Conservation (phyloP, 2,329 filamentous ascomycete genomes). For the Bipolaris victoriae region DNA sequence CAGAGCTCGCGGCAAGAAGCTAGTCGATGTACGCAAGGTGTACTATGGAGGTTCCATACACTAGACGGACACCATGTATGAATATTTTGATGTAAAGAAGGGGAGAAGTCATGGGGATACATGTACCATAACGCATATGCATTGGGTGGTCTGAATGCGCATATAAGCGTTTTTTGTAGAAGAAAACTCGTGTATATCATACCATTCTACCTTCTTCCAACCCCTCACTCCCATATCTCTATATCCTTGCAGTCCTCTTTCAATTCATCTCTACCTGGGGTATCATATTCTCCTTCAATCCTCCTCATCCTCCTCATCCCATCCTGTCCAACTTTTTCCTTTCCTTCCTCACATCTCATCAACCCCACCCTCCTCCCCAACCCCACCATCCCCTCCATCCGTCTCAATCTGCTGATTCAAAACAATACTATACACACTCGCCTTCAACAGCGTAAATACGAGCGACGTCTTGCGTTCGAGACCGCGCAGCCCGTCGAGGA, state of each 20-base stretch:
- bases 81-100: slow-evolving; percentile 10
- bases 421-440: slow-evolving; percentile 98
- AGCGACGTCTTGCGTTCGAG: slow-evolving; percentile 93
- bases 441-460: slow-evolving; percentile 94
- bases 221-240: background rate
- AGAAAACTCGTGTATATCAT: slow-evolving; percentile 8
- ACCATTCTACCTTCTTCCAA: background rate
- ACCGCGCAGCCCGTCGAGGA: slow-evolving; percentile 83
- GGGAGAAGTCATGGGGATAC: background rate
- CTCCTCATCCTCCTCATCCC: background rate
- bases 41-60: slow-evolving; percentile 79
- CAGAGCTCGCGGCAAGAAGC: slow-evolving; percentile 85
- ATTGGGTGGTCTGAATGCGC: background rate
- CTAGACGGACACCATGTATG: slow-evolving; percentile 22
- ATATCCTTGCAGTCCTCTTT: no score
- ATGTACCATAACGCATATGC: slow-evolving; percentile 23
- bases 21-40: slow-evolving; percentile 95
- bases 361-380: slow-evolving; percentile 32
- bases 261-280: no score
- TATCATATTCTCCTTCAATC: background rate
- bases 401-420: slow-evolving; percentile 79
- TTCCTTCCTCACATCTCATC: background rate
- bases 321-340: no score
- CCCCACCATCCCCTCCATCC: slow-evolving; percentile 32
- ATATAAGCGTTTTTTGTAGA: slow-evolving; percentile 2